These are phyloP conservation scores for Ceratocystiopsis minuta DNA, from an alignment of 2,329 filamentous ascomycete species.

Conservation along the genomic window DNA sequence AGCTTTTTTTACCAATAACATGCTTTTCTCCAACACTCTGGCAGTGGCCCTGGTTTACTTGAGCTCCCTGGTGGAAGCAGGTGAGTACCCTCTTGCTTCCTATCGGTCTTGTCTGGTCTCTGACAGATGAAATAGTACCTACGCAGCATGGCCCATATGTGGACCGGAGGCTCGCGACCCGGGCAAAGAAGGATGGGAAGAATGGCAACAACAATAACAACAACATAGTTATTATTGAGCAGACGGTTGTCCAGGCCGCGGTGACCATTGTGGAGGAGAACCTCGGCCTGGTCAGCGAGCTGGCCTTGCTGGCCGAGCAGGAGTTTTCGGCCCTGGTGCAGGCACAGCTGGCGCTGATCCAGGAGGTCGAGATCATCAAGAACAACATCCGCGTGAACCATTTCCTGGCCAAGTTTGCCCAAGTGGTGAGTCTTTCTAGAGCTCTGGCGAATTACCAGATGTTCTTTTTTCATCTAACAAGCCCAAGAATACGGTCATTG, in stretches of 20 bases:
- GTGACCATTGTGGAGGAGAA: slow-evolving; percentile 20
- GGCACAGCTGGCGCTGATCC: slow-evolving; percentile 18
- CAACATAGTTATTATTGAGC: slow-evolving; percentile 16
- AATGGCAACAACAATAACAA: slow-evolving; percentile 10
- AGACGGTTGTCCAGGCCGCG: slow-evolving; percentile 14
- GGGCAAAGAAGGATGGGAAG: too few species aligned
- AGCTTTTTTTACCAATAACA: slow-evolving; percentile 6
- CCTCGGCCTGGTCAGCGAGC: slow-evolving; percentile 17
- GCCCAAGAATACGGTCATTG: slow-evolving; percentile 19
- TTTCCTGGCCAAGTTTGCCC: slow-evolving; percentile 18
- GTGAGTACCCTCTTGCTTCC: too few species aligned
- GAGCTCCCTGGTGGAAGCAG: slow-evolving; percentile 10
- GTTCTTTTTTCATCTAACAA: slow-evolving; percentile 1
- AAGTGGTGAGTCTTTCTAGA: slow-evolving; percentile 15
- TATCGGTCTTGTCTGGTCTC: too few species aligned
- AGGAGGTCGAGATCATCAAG: slow-evolving; percentile 22
- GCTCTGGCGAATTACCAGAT: too few species aligned
- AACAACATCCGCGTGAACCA: slow-evolving; percentile 24
- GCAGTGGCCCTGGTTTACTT: slow-evolving; percentile 13
- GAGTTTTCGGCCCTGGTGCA: slow-evolving; percentile 20
- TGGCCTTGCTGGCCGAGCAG: slow-evolving; percentile 18
- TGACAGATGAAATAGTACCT: too few species aligned
- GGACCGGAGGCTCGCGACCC: too few species aligned
- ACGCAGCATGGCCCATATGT: too few species aligned
- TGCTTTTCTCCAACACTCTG: slow-evolving; percentile 13